These are phyloP conservation scores for Sistotremastrum suecicum DNA, from an alignment of 768 basidiomycete genomes.

Conservation along the genomic window DNA sequence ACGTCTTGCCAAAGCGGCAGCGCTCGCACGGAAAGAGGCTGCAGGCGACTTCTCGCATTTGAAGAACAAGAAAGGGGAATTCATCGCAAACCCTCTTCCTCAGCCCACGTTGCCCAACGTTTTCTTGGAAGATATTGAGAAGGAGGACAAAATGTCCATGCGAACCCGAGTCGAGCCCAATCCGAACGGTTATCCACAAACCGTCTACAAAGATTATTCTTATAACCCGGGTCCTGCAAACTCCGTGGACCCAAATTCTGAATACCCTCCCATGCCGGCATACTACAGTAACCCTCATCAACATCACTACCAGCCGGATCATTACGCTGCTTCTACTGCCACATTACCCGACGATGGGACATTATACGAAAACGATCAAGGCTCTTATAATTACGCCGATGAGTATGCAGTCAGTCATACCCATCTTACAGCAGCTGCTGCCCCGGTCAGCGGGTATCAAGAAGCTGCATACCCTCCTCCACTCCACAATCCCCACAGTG, in stretches of 20 bases:
- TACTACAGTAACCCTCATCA: too few species aligned
- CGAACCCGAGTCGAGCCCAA: constrained; percentile 24
- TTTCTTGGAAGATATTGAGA: constrained; percentile 63
- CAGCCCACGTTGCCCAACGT: constrained; percentile 93
- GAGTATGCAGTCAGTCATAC: too few species aligned
- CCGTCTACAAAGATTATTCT: neutral
- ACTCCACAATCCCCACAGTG: too few species aligned
- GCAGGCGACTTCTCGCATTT: constrained; percentile 82
- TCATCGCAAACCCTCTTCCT: constrained; percentile 65
- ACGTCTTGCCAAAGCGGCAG: constrained; percentile 66
- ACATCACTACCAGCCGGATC: too few species aligned
- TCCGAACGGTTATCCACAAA: constrained; percentile 1
- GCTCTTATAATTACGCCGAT: too few species aligned
- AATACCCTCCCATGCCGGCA: neutral
- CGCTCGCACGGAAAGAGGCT: constrained; percentile 81
- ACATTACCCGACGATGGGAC: too few species aligned
- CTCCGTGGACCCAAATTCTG: neutral
- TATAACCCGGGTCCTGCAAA: neutral
- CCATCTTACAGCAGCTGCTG: too few species aligned
- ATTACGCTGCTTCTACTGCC: too few species aligned
- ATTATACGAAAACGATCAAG: too few species aligned
- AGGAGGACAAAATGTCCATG: constrained; percentile 40
- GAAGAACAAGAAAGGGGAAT: constrained; percentile 84
- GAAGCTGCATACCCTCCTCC: too few species aligned
- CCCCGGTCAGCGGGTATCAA: too few species aligned